Base-by-base conservation (phyloP, 2,329 filamentous ascomycete genomes). In the Ilyonectria robusta region DNA sequence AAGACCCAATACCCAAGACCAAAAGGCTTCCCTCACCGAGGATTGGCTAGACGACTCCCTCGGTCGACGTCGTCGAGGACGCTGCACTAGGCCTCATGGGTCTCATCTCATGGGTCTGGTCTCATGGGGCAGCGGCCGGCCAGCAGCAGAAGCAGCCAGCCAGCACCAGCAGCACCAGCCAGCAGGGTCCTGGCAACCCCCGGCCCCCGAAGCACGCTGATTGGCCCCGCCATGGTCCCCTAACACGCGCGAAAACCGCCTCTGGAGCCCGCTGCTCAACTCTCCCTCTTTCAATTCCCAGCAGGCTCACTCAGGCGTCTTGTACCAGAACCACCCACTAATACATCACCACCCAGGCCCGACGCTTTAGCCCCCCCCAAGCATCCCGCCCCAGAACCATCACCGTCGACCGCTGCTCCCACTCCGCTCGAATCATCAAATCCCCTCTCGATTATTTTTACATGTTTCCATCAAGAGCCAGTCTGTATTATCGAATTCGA, bases 381-480 rank as follows among this genome's bases (percentile, higher is more conserved):
- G 56, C 56, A 64, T 65, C 54, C 68, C 61, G 57, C 57, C 68
- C 59, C 69, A 59, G 65, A 65, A 68, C 71, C 68, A 68, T 64
- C 40, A 42, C 57, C 57, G 62, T 68, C 64, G 65, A 68, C 70
- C 72, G 70, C 69, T 67, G 56, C 74, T 69, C 65, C 74, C 65
- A 59, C 64, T 63, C 69, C 66, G 65, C 66, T 66, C 62, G 70
- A 68, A 66, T 68, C 59, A 35, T 55, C 59, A 40, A 65, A 71
- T 67, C 62, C 62, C 59, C 64, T 57, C 69, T 58, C 62, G 60
- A 70, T 66, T 70, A 64, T 67, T 78, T 80, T 85, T 86, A 83
- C 82, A 85, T 85, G 84, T 84, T 81, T 83, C 72, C 81, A 79
- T 80, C 81, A 81, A 77, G 69, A 73, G 70, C 72, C 69, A 72